Evolutionary conservation across 169 alveolate genomes (phyloP), one percentile per base, ranked within the genome.

Genomic region (Eimeria zaria): DNA sequence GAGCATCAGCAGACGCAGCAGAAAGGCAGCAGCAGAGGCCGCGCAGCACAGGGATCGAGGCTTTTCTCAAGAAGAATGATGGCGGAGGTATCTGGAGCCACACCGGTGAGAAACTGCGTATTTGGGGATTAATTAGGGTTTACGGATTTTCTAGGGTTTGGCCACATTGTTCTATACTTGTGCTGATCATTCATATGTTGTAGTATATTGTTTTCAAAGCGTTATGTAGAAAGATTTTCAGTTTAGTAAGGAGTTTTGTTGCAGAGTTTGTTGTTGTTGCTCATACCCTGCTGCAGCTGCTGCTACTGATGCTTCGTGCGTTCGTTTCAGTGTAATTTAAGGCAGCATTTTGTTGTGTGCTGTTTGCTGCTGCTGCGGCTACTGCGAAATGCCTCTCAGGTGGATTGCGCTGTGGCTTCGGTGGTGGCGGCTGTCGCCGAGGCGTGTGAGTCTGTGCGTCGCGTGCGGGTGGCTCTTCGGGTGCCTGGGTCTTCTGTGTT

Each of bases 81-180:
- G 92, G 62, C 78, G n/a, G 92, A 85, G 92, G 30, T 85, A 11
- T 85, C 92, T 4, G 92, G 92, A 39, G 80, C 92, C 73, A 60
- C 78, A 27, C 92, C 74, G 62, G 92, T 85, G 62, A 85, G 80
- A 39, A 33, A 7, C 46, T 20, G 33, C 1, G 7, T 44, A 39
- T 1, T 0, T 44, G 53, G 84, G 11, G 53, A 11, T 73, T 22
- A 7, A 27, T 7, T 67, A 67, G 9, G 76, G 76, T 67, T 67
- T 67, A 67, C 76, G 76, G 1, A n/a, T n/a, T n/a, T n/a, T n/a
- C n/a, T n/a, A n/a, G n/a, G n/a, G n/a, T n/a, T n/a, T n/a, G n/a
- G n/a, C n/a, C n/a, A n/a, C n/a, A n/a, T n/a, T n/a, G n/a, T n/a
- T n/a, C n/a, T n/a, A n/a, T n/a, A n/a, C n/a, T n/a, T n/a, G n/a